phyloP scores from a whole-genome alignment of 371 early-diverging fungal genomes.

The Mucor mucedo region DNA sequence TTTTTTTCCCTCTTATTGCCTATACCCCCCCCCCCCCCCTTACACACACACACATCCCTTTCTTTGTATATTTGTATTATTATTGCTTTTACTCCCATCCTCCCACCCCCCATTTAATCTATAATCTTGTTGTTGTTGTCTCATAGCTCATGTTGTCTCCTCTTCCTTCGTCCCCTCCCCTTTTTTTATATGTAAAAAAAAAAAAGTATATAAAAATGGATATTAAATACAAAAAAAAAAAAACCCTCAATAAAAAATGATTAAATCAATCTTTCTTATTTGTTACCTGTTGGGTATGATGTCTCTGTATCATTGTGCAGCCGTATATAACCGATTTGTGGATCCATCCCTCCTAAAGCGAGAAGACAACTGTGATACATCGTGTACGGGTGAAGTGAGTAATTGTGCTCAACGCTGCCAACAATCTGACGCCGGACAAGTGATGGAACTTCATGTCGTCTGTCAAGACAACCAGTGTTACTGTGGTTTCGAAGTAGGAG shows the following conservation, averaged over 20 bases:
- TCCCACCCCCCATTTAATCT: background rate
- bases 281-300: background rate
- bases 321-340: conserved; percentile 1
- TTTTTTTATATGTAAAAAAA: background rate
- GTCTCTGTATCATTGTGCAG: conserved; percentile 13
- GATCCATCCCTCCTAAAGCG: background rate
- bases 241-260: background rate
- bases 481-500: conserved; percentile 21
- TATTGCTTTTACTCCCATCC: background rate
- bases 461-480: conserved; percentile 21
- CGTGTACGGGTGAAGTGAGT: conserved; percentile 2
- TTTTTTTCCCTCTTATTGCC: background rate
- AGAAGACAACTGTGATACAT: conserved; percentile 20
- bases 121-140: background rate
- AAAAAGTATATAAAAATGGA: background rate
- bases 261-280: background rate
- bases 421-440: background rate
- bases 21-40: conserved; percentile 5
- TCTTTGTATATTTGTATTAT: conserved; percentile 1
- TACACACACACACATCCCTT: background rate
- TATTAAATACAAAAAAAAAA: background rate
- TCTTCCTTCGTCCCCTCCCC: background rate
- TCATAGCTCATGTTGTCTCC: background rate
- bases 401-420: conserved; percentile 11
- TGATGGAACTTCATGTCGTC: conserved; percentile 11